Evolutionary conservation across 2,329 filamentous ascomycete genomes (phyloP), one percentile per base, ranked within the genome.

Genomic region (Xylaria sp.): DNA sequence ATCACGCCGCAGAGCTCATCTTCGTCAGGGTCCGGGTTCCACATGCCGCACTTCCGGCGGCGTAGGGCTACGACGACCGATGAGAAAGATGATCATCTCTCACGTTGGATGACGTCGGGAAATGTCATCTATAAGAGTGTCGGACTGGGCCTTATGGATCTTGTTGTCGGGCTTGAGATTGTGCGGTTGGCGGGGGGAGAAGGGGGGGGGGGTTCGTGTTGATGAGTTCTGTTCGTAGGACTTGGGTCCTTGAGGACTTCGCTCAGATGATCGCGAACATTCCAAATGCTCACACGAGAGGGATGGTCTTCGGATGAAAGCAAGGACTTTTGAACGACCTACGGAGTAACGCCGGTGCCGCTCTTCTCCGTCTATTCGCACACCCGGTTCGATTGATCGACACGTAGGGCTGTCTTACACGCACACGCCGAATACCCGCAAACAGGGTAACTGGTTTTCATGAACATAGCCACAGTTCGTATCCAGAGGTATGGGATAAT

Each of bases 51-150:
- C 37, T 57, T 66, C 34, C 23, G 48, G 46, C 61, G 64, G 52
- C 72, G 73, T 63, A 64, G 66, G 50, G 69, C 70, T 16, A 70
- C 65, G 19, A 69, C 70, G 10, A 54, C 60, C 7, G 53, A 79
- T 67, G 73, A 76, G 59, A 74, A 76, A 61, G 76, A 76, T 60
- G 76, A 83, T 55, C 75, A 79, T 9, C 72, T 86, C 57, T 75
- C 76, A 34, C 73, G 76, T 18, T 87, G 85, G 85, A 70, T 88
- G 58, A 76, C 80, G 59, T 77, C 78, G 2, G 86, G 86, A 0
- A 88, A 86, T 60, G 85, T 89, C 18, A 80, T 89, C 6, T 89
- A 88, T 70, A 89, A 88, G 76, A 84, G 83, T 62, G 86, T 89
- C 0, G 86, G 86, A 0, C 71, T 88, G 52, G 86, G 85, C 0